Conservation (phyloP, 2,329 filamentous ascomycete species). For the Ophiocordyceps sinensis region DNA sequence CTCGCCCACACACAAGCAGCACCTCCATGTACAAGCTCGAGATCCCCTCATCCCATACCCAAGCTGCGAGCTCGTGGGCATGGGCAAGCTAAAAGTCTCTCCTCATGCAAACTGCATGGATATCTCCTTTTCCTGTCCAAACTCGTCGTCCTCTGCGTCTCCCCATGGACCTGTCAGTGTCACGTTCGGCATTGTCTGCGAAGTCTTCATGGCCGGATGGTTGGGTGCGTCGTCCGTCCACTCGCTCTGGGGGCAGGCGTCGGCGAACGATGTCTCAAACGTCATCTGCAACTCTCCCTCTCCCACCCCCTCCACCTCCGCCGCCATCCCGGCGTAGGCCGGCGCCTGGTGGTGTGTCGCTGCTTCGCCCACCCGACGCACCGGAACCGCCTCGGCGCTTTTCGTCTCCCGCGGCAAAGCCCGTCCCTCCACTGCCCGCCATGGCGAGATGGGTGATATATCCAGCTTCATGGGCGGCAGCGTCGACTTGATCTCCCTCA, state of each 20-base stretch:
- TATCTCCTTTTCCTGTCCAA: conserved; percentile 61
- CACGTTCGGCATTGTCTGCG: conserved; percentile 36
- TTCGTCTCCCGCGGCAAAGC: conserved; percentile 26
- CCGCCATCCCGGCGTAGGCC: conserved; percentile 13
- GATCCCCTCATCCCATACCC: neutral
- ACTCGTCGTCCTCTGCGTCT: conserved; percentile 51
- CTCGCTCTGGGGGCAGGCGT: conserved; percentile 8
- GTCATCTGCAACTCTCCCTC: conserved; percentile 49
- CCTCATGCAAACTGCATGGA: conserved; percentile 64
- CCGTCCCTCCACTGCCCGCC: conserved; percentile 7
- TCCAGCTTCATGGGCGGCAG: conserved; percentile 81
- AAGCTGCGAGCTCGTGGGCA: neutral
- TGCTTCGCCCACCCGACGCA: conserved; percentile 3
- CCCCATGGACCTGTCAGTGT: conserved; percentile 53
- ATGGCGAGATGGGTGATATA: conserved; percentile 22
- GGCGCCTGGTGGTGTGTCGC: conserved; percentile 4
- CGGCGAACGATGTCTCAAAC: conserved; percentile 51
- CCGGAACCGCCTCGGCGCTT: conserved; percentile 26
- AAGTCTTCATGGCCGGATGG: conserved; percentile 17
- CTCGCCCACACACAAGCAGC: too few relatives aligned
- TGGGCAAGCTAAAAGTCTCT: neutral
- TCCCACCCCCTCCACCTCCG: conserved; percentile 12
- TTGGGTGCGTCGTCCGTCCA: conserved; percentile 13
- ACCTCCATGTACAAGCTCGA: neutral
- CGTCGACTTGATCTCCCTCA: conserved; percentile 76